phyloP scores from a whole-genome alignment of 2,329 filamentous ascomycete species.

The Epichloe glyceriae region DNA sequence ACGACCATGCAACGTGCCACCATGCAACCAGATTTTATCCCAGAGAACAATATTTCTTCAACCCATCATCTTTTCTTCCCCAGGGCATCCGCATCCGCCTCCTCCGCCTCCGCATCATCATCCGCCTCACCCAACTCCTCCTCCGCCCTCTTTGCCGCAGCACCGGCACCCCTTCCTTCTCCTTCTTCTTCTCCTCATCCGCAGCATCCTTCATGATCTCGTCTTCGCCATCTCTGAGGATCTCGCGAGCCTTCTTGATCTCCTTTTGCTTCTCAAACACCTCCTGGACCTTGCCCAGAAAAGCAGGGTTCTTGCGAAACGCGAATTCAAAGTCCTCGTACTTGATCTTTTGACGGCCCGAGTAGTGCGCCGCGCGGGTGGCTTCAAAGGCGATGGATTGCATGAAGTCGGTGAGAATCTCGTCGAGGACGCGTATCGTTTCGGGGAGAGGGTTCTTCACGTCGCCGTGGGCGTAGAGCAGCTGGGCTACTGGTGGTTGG shows the following conservation, averaged over 20 bases:
- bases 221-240: constrained; percentile 54
- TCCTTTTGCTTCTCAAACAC: constrained; percentile 78
- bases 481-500: constrained; percentile 45
- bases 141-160: constrained; percentile 20
- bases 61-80: constrained; percentile 23
- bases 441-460: constrained; percentile 64
- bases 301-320: constrained; percentile 69
- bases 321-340: constrained; percentile 97
- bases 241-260: constrained; percentile 71
- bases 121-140: constrained; percentile 40
- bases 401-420: constrained; percentile 94
- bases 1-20: not conserved
- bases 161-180: constrained; percentile 12
- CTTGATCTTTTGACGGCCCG: constrained; percentile 90
- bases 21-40: not conserved
- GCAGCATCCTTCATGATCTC: constrained; percentile 42
- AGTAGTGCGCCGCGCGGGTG: constrained; percentile 71
- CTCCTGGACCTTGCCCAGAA: constrained; percentile 81
- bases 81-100: constrained; percentile 27
- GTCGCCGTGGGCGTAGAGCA: constrained; percentile 74
- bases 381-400: constrained; percentile 88
- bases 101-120: constrained; percentile 32
- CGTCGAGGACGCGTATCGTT: constrained; percentile 79
- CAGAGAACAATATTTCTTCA: not conserved
- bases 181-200: constrained; percentile 27